Conservation (phyloP, 208 protist species). For the Wallacemonas sp. region DNA sequence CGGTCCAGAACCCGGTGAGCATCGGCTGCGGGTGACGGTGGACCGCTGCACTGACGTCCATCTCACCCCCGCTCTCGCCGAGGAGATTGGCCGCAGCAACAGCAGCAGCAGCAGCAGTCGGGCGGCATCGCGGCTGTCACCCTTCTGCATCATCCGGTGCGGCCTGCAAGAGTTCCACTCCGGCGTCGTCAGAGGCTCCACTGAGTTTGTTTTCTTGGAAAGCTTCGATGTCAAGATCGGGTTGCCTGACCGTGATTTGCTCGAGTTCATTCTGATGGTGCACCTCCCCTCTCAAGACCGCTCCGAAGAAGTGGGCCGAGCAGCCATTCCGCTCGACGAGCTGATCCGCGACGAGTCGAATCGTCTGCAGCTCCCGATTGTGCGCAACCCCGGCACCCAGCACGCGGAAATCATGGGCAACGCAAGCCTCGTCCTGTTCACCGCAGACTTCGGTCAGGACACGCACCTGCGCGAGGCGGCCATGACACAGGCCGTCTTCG, state of each 20-base stretch:
- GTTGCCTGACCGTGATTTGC: constrained; percentile 59
- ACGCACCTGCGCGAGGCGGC: neutral
- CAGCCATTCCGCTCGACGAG: constrained; percentile 35
- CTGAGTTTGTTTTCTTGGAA: constrained; percentile 64
- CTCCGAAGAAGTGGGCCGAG: constrained; percentile 51
- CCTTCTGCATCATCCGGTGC: constrained; percentile 43
- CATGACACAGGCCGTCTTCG: constrained; percentile 12
- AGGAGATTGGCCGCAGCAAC: no score
- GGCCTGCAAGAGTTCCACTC: constrained; percentile 62
- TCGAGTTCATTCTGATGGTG: constrained; percentile 61
- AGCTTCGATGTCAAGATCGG: constrained; percentile 59
- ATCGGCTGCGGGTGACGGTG: constrained; percentile 46
- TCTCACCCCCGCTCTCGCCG: neutral
- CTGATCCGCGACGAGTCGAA: constrained; percentile 28
- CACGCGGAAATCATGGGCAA: constrained; percentile 36
- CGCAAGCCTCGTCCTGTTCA: constrained; percentile 49
- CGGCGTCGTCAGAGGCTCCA: constrained; percentile 32
- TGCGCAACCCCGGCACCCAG: constrained; percentile 38
- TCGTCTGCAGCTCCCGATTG: constrained; percentile 43
- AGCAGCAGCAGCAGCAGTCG: no score
- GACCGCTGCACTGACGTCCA: constrained; percentile 36
- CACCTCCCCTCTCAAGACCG: constrained; percentile 19
- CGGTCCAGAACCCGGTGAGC: constrained; percentile 73
- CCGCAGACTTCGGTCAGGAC: constrained; percentile 30
- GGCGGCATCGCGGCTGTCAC: no score